Base-by-base conservation (phyloP, 331 rosid genomes). In the Ulmus americana region DNA sequence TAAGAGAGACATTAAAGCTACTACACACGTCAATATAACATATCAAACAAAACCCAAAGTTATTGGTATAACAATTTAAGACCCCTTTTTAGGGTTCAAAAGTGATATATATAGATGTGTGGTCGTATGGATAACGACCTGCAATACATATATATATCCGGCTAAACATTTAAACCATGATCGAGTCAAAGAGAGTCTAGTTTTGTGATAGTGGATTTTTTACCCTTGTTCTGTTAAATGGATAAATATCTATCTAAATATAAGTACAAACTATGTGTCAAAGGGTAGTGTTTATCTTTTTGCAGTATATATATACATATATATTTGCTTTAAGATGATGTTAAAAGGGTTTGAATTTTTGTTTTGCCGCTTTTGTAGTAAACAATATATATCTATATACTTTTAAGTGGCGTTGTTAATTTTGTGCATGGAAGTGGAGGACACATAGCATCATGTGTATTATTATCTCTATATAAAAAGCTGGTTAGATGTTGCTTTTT, bases 341-440 rank as follows among this genome's bases (percentile, higher is more conserved):
- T 28, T 28, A 28, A 28, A 28, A 28, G 35, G 14, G 20, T 57
- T 57, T 28, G 74, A 67, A 6, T 18, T 53, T 28, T 38, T 22
- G 6, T 15, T 15, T 46, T 66, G 5, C 12, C 2, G 69, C 76
- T 70, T 70, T 67, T 55, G 61, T 41, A 35, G 69, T 62, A 74
- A 68, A 50, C 39, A 56, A 41, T 75, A 53, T 46, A 55, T 39
- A 28, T 70, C 7, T 61, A 8, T 57, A 28, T 28, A 28, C 35
- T 28, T 28, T 28, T 2, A 28, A 28, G 35, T 28, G 35, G 69
- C 57, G 63, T 63, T 62, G 51, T 68, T 64, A 54, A 61, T 46
- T 53, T 62, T 55, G 61, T 68, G 69, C 77, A 63, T 72, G 74
- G 65, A 72, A 71, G 82, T 69, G 76, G 79, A 69, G 69, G 59